A percentile compares a stretch with the other conserved stretches of the same genome.
Conservation (phyloP, 2,329 filamentous ascomycete genomes). For the Metarhizium rileyi region DNA sequence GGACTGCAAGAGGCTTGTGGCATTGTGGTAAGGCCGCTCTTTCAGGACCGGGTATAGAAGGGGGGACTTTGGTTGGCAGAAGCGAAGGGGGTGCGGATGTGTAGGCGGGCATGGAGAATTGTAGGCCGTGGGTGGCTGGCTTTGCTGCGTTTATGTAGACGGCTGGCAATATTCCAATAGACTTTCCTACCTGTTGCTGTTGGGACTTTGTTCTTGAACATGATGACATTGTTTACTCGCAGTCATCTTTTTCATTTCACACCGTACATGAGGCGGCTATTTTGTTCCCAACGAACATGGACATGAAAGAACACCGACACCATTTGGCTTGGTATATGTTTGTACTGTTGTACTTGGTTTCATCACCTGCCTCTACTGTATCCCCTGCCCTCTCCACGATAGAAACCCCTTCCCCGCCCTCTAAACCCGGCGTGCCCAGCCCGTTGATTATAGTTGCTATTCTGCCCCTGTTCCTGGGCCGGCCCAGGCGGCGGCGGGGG, state of each 20-base stretch:
- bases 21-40: neutral
- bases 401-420: constrained; percentile 17
- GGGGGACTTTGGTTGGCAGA: neutral
- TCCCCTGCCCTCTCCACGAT: constrained; percentile 1
- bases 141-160: constrained; percentile 1
- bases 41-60: too few species aligned
- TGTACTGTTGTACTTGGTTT: neutral
- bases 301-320: neutral
- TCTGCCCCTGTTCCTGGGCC: constrained; percentile 7
- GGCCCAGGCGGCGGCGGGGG: constrained; percentile 14
- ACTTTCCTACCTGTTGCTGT: constrained; percentile 3
- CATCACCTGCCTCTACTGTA: constrained; percentile 1
- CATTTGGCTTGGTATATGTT: neutral
- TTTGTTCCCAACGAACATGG: neutral
- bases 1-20: neutral
- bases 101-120: neutral
- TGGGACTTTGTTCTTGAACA: neutral
- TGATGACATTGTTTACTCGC: neutral
- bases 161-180: constrained; percentile 1
- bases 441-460: constrained; percentile 16
- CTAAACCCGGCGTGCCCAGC: constrained; percentile 19
- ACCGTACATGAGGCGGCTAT: neutral
- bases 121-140: neutral
- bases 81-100: neutral
- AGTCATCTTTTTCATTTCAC: neutral